Percentiles rank a stretch among this genome's conserved stretches.
phyloP scores from a whole-genome alignment of 1,284 basidiomycete genomes.

The Apiotrichum mycotoxinovorans region DNA sequence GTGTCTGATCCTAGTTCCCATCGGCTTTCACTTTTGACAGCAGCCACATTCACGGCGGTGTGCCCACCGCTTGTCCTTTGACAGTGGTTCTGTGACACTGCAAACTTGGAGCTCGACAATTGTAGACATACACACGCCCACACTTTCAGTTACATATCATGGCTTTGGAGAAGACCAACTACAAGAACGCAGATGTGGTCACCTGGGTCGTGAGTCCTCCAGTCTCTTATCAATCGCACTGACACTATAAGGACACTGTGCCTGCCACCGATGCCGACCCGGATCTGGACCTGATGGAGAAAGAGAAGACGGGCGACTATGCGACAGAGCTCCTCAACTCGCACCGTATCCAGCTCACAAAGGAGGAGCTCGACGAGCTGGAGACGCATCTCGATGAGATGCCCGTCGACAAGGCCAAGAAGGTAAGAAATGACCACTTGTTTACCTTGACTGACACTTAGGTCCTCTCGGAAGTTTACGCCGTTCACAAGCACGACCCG shows the following conservation, averaged over 20 bases:
- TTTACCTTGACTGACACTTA: background rate
- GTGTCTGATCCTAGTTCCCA: no score
- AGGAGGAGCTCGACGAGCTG: constrained; percentile 9
- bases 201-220: background rate
- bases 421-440: background rate
- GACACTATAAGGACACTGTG: background rate
- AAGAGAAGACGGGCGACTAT: constrained; percentile 8
- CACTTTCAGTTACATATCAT: background rate
- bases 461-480: constrained; percentile 8
- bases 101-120: no score
- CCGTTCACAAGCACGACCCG: constrained; percentile 16
- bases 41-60: no score
- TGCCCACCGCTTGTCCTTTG: background rate
- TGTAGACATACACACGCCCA: no score
- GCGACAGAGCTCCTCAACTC: background rate
- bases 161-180: background rate
- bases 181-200: background rate
- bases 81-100: no score
- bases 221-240: no score
- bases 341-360: constrained; percentile 11
- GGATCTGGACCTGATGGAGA: constrained; percentile 3
- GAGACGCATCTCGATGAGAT: constrained; percentile 10
- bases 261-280: background rate
- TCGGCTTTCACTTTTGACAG: no score
- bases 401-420: constrained; percentile 10